Evolutionary conservation across 2,329 filamentous ascomycete genomes (phyloP), one percentile per base, ranked within the genome.

Genomic region (Sporothrix humicola): DNA sequence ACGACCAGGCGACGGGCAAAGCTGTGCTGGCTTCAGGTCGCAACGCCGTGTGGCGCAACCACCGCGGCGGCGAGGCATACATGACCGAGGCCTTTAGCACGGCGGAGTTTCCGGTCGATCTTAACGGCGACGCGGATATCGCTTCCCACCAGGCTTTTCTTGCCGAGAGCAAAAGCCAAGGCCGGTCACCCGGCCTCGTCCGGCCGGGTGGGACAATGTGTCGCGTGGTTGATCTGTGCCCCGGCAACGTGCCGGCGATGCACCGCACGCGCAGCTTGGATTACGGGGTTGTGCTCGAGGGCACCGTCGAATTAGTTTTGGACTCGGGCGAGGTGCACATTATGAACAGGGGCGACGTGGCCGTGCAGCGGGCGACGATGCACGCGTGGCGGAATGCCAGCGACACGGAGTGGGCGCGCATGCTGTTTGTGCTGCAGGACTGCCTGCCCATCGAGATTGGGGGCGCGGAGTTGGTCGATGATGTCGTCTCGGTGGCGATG

Each of bases 291-390:
- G 79, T 85, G 17, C n/a, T 85, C 15, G 78, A 80, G 17, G 84
- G 84, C 0, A 79, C 80, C 72, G 80, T 85, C 5, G 81, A 82
- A 8, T 75, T 84, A 23, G 77, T 74, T 4, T 79, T 85, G 1
- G 84, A 85, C 73, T 77, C 79, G 2, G 83, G 83, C 4, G 83
- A 82, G 69, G 82, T 75, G 59, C 78, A 79, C 42, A 54, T 79
- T 7, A 78, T 86, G 80, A 77, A 80, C 68, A 79, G 80, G 56
- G 85, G 85, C 1, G 84, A 86, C 77, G 79, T 85, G 23, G 81
- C 81, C 20, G 82, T 86, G 26, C 84, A 86, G 77, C 79, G 85
- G 69, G 84, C 79, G 4, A 85, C 83, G 9, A 82, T 81, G 77
- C 84, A 85, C 77, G 81, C 79, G 31, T 85, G 83, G 83, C 77